Percentiles rank a stretch among this genome's conserved stretches.
Evolutionary conservation across 2,329 filamentous ascomycete genomes (phyloP).

Genomic region (Macrophomina phaseolina): DNA sequence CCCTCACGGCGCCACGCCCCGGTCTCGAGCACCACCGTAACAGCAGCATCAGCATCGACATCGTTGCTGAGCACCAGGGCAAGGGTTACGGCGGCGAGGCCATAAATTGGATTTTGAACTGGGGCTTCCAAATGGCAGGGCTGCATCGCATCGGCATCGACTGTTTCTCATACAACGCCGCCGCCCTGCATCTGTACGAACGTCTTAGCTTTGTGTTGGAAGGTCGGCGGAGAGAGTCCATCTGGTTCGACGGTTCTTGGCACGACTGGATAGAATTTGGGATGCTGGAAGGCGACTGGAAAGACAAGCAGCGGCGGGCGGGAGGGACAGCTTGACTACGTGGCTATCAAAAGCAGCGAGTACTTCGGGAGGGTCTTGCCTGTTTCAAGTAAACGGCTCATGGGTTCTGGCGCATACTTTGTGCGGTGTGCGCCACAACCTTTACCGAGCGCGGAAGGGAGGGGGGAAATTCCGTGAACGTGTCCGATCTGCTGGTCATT

Average conservation of each 20-base stretch:
- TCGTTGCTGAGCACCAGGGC: slow-evolving; percentile 44
- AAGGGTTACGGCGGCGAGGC: slow-evolving; percentile 56
- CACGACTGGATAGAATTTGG: neutral
- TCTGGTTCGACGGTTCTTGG: slow-evolving; percentile 52
- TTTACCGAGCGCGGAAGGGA: no score
- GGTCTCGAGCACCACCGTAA: slow-evolving; percentile 47
- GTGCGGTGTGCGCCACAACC: no score
- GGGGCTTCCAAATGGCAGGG: slow-evolving; percentile 52
- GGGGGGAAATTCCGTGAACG: no score
- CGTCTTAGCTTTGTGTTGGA: slow-evolving; percentile 54
- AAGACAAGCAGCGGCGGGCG: neutral
- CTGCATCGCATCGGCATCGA: slow-evolving; percentile 53
- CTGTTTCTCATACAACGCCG: slow-evolving; percentile 51
- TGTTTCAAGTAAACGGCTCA: no score
- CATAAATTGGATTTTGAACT: slow-evolving; percentile 55
- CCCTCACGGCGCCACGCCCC: neutral
- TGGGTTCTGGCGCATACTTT: no score
- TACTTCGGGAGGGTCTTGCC: no score
- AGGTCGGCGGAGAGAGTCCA: slow-evolving; percentile 48
- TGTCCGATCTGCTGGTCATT: no score
- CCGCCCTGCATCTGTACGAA: slow-evolving; percentile 52
- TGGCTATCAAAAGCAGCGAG: no score
- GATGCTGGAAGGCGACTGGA: slow-evolving; percentile 7
- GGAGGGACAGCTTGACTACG: neutral
- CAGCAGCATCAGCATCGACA: slow-evolving; percentile 48